These are phyloP conservation scores for Tulasnella sp. DNA, from an alignment of 768 basidiomycete species.

Conservation along the genomic window DNA sequence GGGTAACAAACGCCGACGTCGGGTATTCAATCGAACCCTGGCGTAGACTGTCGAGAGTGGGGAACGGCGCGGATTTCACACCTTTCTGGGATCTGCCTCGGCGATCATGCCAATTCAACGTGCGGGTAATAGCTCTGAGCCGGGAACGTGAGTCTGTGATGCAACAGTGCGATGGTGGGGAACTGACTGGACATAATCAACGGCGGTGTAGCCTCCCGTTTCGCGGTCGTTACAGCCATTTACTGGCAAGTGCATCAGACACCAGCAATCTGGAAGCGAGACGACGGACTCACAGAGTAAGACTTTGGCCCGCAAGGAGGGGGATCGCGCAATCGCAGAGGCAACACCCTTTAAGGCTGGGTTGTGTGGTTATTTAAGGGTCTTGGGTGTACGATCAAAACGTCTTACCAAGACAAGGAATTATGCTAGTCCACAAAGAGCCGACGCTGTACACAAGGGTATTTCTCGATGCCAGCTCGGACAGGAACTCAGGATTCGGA, in stretches of 20 bases:
- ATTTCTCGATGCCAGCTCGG: constrained; percentile 45
- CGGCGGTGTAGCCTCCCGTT: constrained; percentile 71
- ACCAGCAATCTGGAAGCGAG: constrained; percentile 1
- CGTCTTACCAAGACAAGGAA: constrained; percentile 54
- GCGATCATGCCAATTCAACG: not conserved
- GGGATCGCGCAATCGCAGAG: constrained; percentile 60
- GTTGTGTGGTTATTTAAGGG: not conserved
- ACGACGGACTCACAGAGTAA: constrained; percentile 51
- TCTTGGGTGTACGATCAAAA: not conserved
- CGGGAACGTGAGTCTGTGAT: not conserved
- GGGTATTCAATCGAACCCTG: constrained; percentile 37
- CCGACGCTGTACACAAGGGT: constrained; percentile 85
- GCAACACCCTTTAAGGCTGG: constrained; percentile 66
- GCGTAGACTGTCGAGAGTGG: not conserved
- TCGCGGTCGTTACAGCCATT: constrained; percentile 84
- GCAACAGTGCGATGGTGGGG: not conserved
- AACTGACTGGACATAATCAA: constrained; percentile 66
- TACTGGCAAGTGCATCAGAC: constrained; percentile 36
- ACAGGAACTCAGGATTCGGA: constrained; percentile 71
- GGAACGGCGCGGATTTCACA: not conserved
- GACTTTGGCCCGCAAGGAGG: constrained; percentile 61
- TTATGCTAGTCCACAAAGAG: constrained; percentile 88
- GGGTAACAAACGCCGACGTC: constrained; percentile 69
- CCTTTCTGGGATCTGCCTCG: no score
- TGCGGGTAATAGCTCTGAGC: not conserved